A percentile compares a stretch with the other conserved stretches of the same genome.
Evolutionary conservation across 192 early-diverging fungal species (phyloP).

Genomic region (Chytriomyces confervae): DNA sequence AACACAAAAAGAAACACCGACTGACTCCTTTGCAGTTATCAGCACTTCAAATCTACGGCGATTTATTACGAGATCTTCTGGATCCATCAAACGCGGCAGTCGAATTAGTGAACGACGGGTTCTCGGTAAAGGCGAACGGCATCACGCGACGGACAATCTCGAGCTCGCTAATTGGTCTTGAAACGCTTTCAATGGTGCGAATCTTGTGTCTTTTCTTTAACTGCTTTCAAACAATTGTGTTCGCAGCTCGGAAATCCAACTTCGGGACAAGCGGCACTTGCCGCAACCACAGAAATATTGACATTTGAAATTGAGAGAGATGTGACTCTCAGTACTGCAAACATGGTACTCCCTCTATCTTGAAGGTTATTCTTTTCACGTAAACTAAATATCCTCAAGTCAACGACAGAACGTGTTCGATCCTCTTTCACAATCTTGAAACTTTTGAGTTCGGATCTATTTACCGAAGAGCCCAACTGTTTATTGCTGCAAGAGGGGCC

Average conservation of each 20-base stretch:
- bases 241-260: not conserved
- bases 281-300: not conserved
- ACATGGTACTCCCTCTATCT: too few species aligned
- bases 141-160: not conserved
- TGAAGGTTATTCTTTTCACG: too few species aligned
- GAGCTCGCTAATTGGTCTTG: not conserved
- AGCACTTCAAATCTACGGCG: not conserved
- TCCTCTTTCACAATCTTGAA: conserved; percentile 24
- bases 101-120: not conserved
- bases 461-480: conserved; percentile 20
- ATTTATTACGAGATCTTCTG: not conserved
- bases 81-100: not conserved
- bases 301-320: not conserved
- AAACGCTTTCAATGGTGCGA: not conserved
- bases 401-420: not conserved
- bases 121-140: not conserved
- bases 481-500: conserved; percentile 24
- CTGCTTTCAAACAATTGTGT: not conserved
- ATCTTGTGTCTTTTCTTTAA: not conserved
- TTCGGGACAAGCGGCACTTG: not conserved
- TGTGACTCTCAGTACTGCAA: not conserved
- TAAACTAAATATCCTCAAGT: too few species aligned
- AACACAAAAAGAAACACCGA: too few species aligned
- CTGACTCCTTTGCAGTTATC: not conserved
- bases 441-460: conserved; percentile 4